A percentile compares a stretch with the other conserved stretches of the same genome.
Evolutionary conservation across 306 rosid species (phyloP).

Genomic region (Cajanus cajan): DNA sequence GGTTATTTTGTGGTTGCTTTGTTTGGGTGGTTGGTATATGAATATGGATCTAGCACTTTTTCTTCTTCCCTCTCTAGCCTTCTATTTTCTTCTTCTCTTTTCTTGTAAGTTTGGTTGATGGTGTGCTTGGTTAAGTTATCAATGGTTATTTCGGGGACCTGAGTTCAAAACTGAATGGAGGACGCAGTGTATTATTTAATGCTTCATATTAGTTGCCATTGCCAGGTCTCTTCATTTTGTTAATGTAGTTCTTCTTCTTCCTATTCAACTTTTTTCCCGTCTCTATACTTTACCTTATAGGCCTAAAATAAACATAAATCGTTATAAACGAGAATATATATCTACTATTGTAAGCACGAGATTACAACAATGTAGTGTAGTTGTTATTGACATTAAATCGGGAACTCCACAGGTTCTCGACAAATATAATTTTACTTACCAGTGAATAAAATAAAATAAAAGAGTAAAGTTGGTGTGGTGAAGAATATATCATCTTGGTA

Average conservation of each 20-base stretch:
- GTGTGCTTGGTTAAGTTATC: slow-evolving; percentile 48
- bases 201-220: slow-evolving; percentile 12
- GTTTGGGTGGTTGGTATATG: slow-evolving; percentile 51
- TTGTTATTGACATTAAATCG: background rate
- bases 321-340: background rate
- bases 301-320: background rate
- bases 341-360: background rate
- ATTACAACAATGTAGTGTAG: background rate
- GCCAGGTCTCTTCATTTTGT: slow-evolving; percentile 25
- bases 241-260: background rate
- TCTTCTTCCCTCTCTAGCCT: background rate
- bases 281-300: background rate
- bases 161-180: slow-evolving; percentile 31
- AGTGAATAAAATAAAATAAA: background rate
- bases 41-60: slow-evolving; percentile 41
- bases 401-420: background rate
- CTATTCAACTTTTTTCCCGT: background rate
- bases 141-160: slow-evolving; percentile 39
- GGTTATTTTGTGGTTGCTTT: slow-evolving; percentile 39
- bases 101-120: slow-evolving; percentile 42
- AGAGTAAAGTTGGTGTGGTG: slow-evolving; percentile 26
- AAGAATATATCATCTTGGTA: slow-evolving; percentile 25
- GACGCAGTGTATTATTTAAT: slow-evolving; percentile 21
- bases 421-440: background rate
- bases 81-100: background rate